These are phyloP conservation scores for Cyclanthera cordifolia DNA, from an alignment of 306 rosid genomes.

Conservation along the genomic window DNA sequence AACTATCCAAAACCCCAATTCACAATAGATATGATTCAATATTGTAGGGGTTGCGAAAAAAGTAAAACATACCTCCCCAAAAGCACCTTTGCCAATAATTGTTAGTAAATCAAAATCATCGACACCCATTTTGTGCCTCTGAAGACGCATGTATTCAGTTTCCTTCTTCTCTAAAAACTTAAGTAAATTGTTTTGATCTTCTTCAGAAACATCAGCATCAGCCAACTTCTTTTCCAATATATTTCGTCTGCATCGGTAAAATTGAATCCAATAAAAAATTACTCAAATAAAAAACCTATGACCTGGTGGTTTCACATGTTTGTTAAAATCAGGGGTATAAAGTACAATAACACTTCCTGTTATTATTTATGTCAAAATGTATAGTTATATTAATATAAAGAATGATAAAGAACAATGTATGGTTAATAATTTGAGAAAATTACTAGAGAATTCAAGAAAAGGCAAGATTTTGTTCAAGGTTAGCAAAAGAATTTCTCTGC, in stretches of 20 bases:
- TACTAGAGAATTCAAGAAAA: neutral
- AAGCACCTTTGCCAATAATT: slow-evolving; percentile 98
- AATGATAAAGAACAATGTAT: neutral
- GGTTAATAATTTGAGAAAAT: neutral
- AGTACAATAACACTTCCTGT: neutral
- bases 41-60: neutral
- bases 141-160: slow-evolving; percentile 96
- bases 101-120: slow-evolving; percentile 89
- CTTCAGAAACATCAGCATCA: slow-evolving; percentile 97
- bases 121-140: slow-evolving; percentile 95
- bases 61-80: slow-evolving; percentile 71
- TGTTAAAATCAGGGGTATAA: neutral
- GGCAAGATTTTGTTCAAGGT: slow-evolving; percentile 1
- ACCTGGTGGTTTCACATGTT: slow-evolving; percentile 1
- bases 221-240: slow-evolving; percentile 85
- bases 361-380: neutral
- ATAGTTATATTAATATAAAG: neutral
- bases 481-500: neutral
- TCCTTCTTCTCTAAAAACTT: slow-evolving; percentile 94
- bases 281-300: neutral
- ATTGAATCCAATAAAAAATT: neutral
- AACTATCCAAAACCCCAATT: neutral
- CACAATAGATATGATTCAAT: neutral
- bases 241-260: slow-evolving; percentile 44
- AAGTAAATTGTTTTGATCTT: slow-evolving; percentile 86